phyloP scores from a whole-genome alignment of 805 yeast species.

The Lipomyces yamadae region DNA sequence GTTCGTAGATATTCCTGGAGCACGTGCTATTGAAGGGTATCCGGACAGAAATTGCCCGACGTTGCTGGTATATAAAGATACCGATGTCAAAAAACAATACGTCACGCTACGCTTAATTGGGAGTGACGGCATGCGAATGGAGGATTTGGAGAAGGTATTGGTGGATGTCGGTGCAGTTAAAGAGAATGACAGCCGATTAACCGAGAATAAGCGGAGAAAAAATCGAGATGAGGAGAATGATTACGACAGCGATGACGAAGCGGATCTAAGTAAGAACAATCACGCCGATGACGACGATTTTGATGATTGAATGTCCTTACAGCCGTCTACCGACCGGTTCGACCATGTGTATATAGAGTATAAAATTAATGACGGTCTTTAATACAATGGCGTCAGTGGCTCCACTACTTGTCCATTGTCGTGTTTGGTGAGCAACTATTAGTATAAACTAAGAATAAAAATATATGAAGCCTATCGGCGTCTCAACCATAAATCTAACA shows the following conservation, averaged over 20 bases:
- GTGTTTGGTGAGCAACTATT: neutral
- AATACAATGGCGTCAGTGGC: neutral
- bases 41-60: conserved; percentile 94
- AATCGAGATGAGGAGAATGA: conserved; percentile 23
- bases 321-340: neutral
- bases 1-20: conserved; percentile 89
- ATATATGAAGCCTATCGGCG: neutral
- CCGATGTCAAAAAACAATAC: conserved; percentile 77
- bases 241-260: conserved; percentile 21
- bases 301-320: neutral
- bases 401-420: neutral
- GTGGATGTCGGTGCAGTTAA: conserved; percentile 70
- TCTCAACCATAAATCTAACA: neutral
- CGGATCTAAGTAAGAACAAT: neutral
- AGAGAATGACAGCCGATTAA: conserved; percentile 68
- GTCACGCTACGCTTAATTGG: conserved; percentile 82
- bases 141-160: conserved; percentile 75
- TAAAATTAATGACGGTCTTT: neutral
- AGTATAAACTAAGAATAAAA: neutral
- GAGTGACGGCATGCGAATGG: conserved; percentile 72
- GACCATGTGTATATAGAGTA: neutral
- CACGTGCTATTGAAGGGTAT: conserved; percentile 88
- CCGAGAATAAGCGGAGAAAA: conserved; percentile 45
- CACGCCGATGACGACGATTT: conserved; percentile 15
- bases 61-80: conserved; percentile 75